A percentile compares a stretch with the other conserved stretches of the same genome.
These are phyloP conservation scores for Aaosphaeria pasadenensis DNA, from an alignment of 2,329 filamentous ascomycete species.

Conservation along the genomic window DNA sequence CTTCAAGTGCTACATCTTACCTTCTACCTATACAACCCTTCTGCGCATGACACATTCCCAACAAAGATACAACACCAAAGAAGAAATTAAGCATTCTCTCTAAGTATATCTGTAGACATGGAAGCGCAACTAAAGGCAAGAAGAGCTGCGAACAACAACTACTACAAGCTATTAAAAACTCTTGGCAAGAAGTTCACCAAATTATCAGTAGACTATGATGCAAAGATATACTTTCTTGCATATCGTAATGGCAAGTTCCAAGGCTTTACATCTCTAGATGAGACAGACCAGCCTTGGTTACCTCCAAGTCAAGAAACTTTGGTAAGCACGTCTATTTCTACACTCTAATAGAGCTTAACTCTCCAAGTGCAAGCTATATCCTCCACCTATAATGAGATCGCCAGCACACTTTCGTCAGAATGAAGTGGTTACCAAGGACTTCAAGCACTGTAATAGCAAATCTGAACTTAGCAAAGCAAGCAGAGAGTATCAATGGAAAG, in stretches of 20 bases:
- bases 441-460: too few relatives aligned
- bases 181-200: constrained; percentile 2
- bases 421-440: too few relatives aligned
- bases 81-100: too few relatives aligned
- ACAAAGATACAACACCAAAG: too few relatives aligned
- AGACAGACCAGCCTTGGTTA: constrained; percentile 3
- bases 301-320: constrained; percentile 4
- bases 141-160: constrained; percentile 5
- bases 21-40: too few relatives aligned
- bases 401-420: constrained; percentile 1
- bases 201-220: constrained; percentile 3
- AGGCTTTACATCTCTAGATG: constrained; percentile 2
- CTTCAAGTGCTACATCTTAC: too few relatives aligned
- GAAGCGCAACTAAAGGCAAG: not conserved
- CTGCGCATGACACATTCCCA: too few relatives aligned
- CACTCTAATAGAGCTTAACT: not conserved
- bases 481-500: too few relatives aligned
- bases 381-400: constrained; percentile 2
- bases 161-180: constrained; percentile 2
- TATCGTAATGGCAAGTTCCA: constrained; percentile 5
- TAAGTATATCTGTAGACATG: too few relatives aligned
- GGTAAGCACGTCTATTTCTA: constrained; percentile 1
- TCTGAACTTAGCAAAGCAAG: too few relatives aligned
- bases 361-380: constrained; percentile 1
- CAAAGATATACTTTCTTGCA: constrained; percentile 5